Conservation (phyloP, 2,329 filamentous ascomycete genomes). For the Parafenestella ontariensis region DNA sequence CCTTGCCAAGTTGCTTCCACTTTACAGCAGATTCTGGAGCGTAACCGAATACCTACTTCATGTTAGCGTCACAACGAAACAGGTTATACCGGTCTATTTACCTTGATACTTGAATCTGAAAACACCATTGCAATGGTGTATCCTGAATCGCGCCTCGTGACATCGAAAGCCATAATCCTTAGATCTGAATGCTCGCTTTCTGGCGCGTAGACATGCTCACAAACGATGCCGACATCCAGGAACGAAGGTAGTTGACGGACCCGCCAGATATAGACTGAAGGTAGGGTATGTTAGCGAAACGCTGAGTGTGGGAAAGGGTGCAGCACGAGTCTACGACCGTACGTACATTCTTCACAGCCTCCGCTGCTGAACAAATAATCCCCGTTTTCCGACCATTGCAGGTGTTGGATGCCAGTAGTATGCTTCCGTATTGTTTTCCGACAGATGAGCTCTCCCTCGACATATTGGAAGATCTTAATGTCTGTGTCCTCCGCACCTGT, state of each 20-base stretch:
- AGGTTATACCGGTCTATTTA: constrained; percentile 30
- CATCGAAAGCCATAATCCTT: constrained; percentile 81
- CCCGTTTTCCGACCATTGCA: constrained; percentile 74
- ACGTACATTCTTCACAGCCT: constrained; percentile 74
- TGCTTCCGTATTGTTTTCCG: constrained; percentile 76
- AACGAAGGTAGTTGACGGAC: constrained; percentile 61
- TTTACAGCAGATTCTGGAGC: constrained; percentile 21
- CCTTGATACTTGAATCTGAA: constrained; percentile 81
- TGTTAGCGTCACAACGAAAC: constrained; percentile 2
- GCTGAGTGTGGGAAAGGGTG: not conserved
- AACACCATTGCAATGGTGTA: constrained; percentile 75
- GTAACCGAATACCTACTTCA: constrained; percentile 57
- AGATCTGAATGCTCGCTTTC: constrained; percentile 68
- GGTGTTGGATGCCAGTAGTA: constrained; percentile 80
- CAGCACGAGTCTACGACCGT: not conserved
- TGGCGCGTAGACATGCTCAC: constrained; percentile 59
- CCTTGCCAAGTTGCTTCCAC: constrained; percentile 48
- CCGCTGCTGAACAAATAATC: constrained; percentile 82
- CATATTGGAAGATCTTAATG: constrained; percentile 74
- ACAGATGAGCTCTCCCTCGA: constrained; percentile 51
- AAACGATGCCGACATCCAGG: constrained; percentile 60
- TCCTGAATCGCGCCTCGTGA: constrained; percentile 38
- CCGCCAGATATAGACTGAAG: constrained; percentile 77
- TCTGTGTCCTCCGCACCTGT: constrained; percentile 75
- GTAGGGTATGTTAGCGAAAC: not conserved